Conservation (phyloP, 768 basidiomycete genomes). For the Calvatia gigantea region DNA sequence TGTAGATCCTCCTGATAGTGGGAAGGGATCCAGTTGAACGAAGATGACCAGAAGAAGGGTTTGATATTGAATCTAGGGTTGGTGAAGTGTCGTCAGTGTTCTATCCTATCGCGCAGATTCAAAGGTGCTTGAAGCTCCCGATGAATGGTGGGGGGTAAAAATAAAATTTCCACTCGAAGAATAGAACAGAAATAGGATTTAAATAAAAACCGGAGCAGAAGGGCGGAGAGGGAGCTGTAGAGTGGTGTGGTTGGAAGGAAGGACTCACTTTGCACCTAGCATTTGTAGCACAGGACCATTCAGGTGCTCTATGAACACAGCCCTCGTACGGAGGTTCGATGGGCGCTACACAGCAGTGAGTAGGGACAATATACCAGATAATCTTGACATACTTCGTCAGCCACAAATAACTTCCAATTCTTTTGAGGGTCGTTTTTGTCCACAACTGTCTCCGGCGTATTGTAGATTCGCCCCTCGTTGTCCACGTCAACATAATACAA, state of each 20-base stretch:
- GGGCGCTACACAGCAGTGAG: conserved; percentile 18
- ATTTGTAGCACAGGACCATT: conserved; percentile 53
- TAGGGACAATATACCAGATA: neutral
- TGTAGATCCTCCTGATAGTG: conserved; percentile 51
- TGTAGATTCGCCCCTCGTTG: conserved; percentile 32
- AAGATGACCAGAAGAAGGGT: conserved; percentile 66
- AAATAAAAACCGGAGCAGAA: too few species aligned
- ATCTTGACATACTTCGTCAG: conserved; percentile 29
- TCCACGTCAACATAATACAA: conserved; percentile 40
- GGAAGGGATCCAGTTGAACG: conserved; percentile 65
- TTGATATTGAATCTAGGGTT: conserved; percentile 51
- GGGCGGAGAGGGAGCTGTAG: neutral
- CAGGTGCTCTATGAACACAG: conserved; percentile 50
- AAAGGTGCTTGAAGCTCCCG: too few species aligned
- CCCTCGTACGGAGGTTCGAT: conserved; percentile 40
- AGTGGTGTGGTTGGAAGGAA: neutral
- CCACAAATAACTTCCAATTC: conserved; percentile 34
- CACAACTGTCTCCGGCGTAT: conserved; percentile 21
- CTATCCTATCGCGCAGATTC: neutral
- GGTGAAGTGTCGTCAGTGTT: neutral
- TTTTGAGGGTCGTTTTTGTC: conserved; percentile 21
- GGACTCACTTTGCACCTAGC: conserved; percentile 50
- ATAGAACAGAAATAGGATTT: too few species aligned
- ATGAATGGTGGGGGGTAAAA: neutral
- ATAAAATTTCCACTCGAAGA: neutral